Evolutionary conservation across 1,139 yeast genomes (phyloP).

Genomic region (Saccharomyces pastorianus): DNA sequence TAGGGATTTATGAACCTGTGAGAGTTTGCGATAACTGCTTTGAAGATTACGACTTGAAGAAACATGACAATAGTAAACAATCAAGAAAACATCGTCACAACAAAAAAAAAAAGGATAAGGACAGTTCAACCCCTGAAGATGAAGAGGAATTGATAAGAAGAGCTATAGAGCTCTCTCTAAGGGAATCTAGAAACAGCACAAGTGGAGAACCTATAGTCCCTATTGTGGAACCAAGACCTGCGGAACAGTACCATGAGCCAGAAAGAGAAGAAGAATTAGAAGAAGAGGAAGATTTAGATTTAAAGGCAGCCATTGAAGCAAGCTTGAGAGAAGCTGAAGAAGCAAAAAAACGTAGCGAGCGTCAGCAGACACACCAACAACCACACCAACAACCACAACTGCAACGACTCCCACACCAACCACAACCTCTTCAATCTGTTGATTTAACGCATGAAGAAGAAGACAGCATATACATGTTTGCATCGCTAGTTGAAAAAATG

Average conservation of each 20-base stretch:
- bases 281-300: conserved; percentile 78
- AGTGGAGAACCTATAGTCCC: conserved; percentile 23
- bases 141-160: conserved; percentile 71
- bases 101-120: conserved; percentile 15
- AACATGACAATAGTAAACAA: conserved; percentile 23
- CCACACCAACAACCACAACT: conserved; percentile 3
- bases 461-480: conserved; percentile 65
- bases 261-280: conserved; percentile 17
- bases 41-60: conserved; percentile 43
- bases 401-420: conserved; percentile 10
- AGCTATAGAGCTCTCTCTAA: conserved; percentile 73
- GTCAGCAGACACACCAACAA: conserved; percentile 4
- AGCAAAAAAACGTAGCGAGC: conserved; percentile 27
- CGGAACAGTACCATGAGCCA: background rate
- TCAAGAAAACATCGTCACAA: conserved; percentile 20
- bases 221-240: conserved; percentile 9
- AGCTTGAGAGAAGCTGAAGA: conserved; percentile 66
- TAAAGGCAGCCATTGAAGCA: conserved; percentile 94
- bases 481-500: conserved; percentile 55
- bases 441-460: conserved; percentile 69
- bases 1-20: conserved; percentile 83
- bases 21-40: conserved; percentile 90
- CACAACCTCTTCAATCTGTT: conserved; percentile 35
- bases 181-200: conserved; percentile 37
- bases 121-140: conserved; percentile 26